Conservation (phyloP, 495 filamentous ascomycete species). For the Evernia prunastri region DNA sequence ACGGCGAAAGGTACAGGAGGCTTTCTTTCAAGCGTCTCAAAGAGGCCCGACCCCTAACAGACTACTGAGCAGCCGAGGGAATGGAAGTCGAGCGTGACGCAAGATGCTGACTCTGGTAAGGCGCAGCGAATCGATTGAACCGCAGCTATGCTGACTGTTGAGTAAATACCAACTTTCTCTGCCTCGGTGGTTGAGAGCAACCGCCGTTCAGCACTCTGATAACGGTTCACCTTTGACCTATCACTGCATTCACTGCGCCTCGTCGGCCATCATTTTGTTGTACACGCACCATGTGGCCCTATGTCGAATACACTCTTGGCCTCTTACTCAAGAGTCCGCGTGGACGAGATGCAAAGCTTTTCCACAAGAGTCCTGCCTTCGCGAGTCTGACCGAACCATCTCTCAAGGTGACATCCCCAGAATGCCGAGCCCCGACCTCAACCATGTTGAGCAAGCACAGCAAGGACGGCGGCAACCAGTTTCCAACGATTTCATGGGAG, state of each 20-base stretch:
- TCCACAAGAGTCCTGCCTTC: conserved; percentile 42
- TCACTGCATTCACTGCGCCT: neutral
- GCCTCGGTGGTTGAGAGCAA: no score
- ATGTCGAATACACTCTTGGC: conserved; percentile 36
- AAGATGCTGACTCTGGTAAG: no score
- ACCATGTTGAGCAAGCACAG: conserved; percentile 37
- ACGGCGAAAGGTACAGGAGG: no score
- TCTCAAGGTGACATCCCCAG: conserved; percentile 40
- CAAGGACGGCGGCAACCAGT: conserved; percentile 30
- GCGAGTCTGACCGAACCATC: conserved; percentile 35
- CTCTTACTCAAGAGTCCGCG: conserved; percentile 34
- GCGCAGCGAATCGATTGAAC: no score
- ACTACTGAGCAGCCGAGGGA: no score
- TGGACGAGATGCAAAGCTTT: conserved; percentile 42
- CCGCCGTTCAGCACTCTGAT: no score
- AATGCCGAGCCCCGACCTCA: conserved; percentile 39
- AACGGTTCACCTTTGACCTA: neutral
- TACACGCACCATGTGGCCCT: neutral
- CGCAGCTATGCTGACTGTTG: no score
- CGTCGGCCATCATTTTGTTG: neutral
- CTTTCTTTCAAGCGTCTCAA: no score
- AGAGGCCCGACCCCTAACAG: no score
- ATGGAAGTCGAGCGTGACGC: no score
- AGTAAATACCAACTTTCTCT: no score
- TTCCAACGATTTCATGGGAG: conserved; percentile 40